phyloP scores from a whole-genome alignment of 192 early-diverging fungal genomes.

The Gonapodya sp. region DNA sequence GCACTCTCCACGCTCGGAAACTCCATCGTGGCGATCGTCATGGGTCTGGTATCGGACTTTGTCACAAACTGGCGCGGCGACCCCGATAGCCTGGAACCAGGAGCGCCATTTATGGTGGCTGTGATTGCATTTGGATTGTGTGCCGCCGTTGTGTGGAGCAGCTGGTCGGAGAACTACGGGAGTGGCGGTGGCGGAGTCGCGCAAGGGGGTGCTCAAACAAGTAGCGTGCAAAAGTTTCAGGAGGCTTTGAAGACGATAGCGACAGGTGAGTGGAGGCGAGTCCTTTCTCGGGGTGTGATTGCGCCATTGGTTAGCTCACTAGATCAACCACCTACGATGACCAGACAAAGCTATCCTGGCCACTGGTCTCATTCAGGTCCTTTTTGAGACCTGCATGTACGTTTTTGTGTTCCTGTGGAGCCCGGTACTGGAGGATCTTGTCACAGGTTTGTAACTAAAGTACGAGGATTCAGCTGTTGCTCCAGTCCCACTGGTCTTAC shows the following conservation, averaged over 20 bases:
- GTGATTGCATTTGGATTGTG: conserved; percentile 37
- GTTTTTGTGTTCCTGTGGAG: conserved; percentile 51
- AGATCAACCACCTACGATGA: neutral
- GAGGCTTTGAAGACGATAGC: neutral
- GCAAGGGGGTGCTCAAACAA: neutral
- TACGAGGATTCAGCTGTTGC: too few relatives aligned
- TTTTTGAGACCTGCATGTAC: conserved; percentile 58
- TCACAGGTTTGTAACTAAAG: conserved; percentile 12
- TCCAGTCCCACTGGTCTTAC: conserved; percentile 18
- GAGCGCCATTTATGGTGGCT: conserved; percentile 54
- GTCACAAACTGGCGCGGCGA: conserved; percentile 28
- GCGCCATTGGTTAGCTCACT: neutral
- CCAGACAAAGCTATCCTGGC: conserved; percentile 37
- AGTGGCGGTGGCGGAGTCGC: conserved; percentile 17
- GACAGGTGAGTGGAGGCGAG: neutral
- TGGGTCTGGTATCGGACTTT: conserved; percentile 54
- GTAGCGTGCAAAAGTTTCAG: conserved; percentile 1
- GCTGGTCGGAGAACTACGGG: conserved; percentile 73
- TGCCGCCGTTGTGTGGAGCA: conserved; percentile 31
- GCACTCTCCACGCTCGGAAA: conserved; percentile 47
- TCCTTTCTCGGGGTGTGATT: neutral
- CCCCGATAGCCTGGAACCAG: conserved; percentile 23
- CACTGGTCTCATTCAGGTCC: conserved; percentile 45
- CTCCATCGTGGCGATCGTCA: conserved; percentile 56
- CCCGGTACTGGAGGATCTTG: conserved; percentile 31